These are phyloP conservation scores for Chenopodium berlandieri DNA, from an alignment of 148 eudicot genomes.

Conservation along the genomic window DNA sequence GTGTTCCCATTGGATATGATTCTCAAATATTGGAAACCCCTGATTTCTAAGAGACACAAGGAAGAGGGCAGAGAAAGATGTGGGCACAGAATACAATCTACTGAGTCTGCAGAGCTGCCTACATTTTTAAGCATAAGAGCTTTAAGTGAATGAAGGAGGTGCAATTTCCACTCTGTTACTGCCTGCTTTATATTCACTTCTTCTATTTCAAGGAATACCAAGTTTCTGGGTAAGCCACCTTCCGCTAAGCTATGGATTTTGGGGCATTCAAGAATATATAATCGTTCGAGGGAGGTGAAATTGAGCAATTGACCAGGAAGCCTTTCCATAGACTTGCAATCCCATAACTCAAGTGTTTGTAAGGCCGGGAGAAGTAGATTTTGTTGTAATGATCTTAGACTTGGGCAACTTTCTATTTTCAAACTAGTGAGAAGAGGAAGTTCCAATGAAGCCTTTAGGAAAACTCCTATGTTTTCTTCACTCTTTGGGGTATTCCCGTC, in stretches of 20 bases:
- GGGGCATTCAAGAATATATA: background rate
- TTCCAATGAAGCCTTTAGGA: too few species aligned
- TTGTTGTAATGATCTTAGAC: background rate
- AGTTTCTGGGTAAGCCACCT: background rate
- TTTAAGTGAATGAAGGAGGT: background rate
- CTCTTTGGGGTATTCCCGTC: too few species aligned
- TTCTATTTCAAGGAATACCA: background rate
- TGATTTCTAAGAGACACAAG: too few species aligned
- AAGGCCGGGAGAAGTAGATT: background rate
- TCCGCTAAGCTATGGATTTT: background rate
- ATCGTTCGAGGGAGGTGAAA: background rate
- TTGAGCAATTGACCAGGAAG: background rate
- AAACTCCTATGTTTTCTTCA: too few species aligned
- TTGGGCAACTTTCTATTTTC: too few species aligned
- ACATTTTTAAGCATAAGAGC: background rate
- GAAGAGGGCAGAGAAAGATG: too few species aligned
- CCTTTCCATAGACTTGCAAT: background rate
- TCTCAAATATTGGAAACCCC: too few species aligned
- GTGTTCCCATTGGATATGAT: too few species aligned
- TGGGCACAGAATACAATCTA: too few species aligned
- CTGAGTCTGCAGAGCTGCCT: background rate
- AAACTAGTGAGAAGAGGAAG: too few species aligned
- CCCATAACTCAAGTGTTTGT: background rate
- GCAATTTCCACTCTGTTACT: slow-evolving; percentile 1
- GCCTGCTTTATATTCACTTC: background rate